These are phyloP conservation scores for Aureobasidium sp. DNA, from an alignment of 2,329 filamentous ascomycete species.

Conservation along the genomic window DNA sequence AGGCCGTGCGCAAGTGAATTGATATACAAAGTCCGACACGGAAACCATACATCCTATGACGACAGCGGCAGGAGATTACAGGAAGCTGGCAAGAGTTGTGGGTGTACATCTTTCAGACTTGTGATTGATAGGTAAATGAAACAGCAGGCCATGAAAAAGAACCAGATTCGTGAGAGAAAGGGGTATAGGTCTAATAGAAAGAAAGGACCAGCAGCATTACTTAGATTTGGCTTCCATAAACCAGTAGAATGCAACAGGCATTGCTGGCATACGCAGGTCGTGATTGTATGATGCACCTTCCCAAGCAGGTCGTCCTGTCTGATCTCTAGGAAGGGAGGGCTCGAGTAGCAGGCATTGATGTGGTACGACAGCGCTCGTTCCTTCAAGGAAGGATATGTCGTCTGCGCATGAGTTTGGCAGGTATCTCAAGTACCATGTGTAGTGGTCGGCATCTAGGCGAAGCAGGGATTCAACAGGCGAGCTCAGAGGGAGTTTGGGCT, in stretches of 20 bases:
- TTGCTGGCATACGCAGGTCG: neutral
- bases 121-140: neutral
- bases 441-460: neutral
- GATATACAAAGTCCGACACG: neutral
- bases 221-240: neutral
- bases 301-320: no score
- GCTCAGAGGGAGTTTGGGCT: neutral
- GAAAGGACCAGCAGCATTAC: neutral
- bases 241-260: no score
- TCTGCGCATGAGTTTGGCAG: neutral
- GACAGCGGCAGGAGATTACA: neutral
- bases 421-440: neutral
- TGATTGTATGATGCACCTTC: neutral
- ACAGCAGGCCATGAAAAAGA: neutral
- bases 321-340: neutral
- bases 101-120: neutral
- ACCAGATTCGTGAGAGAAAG: neutral
- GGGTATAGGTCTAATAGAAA: neutral
- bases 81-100: neutral
- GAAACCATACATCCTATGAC: no score
- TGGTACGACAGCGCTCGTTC: neutral
- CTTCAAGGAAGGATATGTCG: no score
- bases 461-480: neutral
- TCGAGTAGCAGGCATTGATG: neutral
- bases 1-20: neutral